phyloP scores from a whole-genome alignment of 345 rosid species.

The Zanthoxylum bungeanum region DNA sequence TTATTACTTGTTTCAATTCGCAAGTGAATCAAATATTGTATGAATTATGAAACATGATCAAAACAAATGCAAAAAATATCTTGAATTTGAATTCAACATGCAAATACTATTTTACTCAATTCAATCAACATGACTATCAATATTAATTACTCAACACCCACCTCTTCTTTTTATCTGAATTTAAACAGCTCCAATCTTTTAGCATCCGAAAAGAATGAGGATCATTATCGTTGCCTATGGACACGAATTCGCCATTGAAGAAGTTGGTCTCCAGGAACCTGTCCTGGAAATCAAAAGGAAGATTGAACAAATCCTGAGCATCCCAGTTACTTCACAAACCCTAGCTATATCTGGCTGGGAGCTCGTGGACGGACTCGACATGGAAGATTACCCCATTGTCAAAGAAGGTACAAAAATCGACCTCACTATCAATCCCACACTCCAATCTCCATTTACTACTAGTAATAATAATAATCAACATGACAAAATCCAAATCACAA shows the following conservation, averaged over 20 bases:
- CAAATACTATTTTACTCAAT: not conserved
- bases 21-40: not conserved
- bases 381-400: conserved; percentile 87
- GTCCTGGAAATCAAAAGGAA: conserved; percentile 60
- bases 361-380: conserved; percentile 77
- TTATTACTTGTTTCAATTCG: not conserved
- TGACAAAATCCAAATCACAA: conserved; percentile 39
- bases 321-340: conserved; percentile 47
- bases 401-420: conserved; percentile 63
- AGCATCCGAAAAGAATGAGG: conserved; percentile 33
- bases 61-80: not conserved
- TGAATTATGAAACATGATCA: conserved; percentile 12
- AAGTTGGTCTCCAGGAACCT: conserved; percentile 54
- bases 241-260: conserved; percentile 49
- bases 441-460: conserved; percentile 6
- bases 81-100: not conserved
- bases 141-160: not conserved
- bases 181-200: not conserved
- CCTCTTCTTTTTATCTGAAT: not conserved
- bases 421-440: conserved; percentile 44
- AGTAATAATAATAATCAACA: too few species aligned
- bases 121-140: not conserved
- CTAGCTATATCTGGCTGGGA: conserved; percentile 77
- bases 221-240: conserved; percentile 43
- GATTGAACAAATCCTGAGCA: conserved; percentile 46